phyloP scores from a whole-genome alignment of 371 early-diverging fungal genomes.

The Amoeboaphelidium protococcarum region DNA sequence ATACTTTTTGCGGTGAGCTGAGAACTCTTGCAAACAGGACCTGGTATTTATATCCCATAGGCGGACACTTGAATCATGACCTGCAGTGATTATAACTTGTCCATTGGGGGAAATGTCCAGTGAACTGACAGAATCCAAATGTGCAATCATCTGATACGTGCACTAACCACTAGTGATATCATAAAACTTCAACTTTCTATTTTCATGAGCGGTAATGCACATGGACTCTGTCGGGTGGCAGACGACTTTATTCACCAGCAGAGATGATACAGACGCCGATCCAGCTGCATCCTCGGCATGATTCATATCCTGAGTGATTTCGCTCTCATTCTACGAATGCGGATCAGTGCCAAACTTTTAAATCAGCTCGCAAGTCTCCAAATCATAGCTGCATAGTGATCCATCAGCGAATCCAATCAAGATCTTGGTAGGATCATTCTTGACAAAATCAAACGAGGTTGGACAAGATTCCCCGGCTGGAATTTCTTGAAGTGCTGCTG shows the following conservation, averaged over 20 bases:
- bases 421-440: constrained; percentile 24
- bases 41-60: constrained; percentile 46
- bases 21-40: constrained; percentile 43
- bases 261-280: too few species aligned
- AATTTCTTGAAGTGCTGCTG: not conserved
- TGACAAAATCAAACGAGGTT: constrained; percentile 37
- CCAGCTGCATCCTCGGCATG: too few species aligned
- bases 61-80: constrained; percentile 52
- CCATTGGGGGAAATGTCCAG: constrained; percentile 40
- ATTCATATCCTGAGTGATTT: constrained; percentile 37
- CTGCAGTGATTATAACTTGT: constrained; percentile 34
- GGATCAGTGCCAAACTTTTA: constrained; percentile 24
- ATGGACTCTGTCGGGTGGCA: constrained; percentile 45
- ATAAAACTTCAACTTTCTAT: constrained; percentile 41
- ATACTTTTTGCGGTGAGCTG: constrained; percentile 39
- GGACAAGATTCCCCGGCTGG: constrained; percentile 14
- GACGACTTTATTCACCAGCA: constrained; percentile 41
- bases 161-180: constrained; percentile 34
- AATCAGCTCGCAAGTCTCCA: constrained; percentile 37
- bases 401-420: constrained; percentile 38
- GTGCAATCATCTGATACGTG: constrained; percentile 24
- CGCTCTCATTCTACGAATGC: constrained; percentile 25
- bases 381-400: constrained; percentile 34
- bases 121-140: constrained; percentile 25
- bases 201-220: constrained; percentile 47